Conservation (phyloP, 768 basidiomycete genomes). For the Lactarius tabidus region DNA sequence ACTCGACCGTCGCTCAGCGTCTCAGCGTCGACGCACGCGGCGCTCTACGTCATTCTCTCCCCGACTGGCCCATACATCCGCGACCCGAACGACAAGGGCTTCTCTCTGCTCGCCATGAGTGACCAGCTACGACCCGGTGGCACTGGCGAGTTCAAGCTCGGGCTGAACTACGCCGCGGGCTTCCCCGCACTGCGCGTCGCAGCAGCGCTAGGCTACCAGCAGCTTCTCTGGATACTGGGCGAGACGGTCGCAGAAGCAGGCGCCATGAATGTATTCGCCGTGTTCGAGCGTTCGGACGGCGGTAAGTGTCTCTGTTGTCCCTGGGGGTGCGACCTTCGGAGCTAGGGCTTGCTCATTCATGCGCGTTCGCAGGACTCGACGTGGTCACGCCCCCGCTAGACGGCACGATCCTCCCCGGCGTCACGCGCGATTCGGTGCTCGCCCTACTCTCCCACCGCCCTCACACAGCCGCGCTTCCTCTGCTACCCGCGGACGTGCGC, state of each 20-base stretch:
- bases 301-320: slow-evolving; percentile 24
- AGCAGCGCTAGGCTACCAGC: slow-evolving; percentile 43
- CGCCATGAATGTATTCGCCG: slow-evolving; percentile 50
- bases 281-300: slow-evolving; percentile 41
- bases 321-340: background rate
- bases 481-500: slow-evolving; percentile 42
- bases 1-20: slow-evolving; percentile 55
- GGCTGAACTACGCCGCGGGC: slow-evolving; percentile 35
- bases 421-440: slow-evolving; percentile 85
- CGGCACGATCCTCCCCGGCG: slow-evolving; percentile 89
- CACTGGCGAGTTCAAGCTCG: slow-evolving; percentile 48
- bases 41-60: slow-evolving; percentile 80
- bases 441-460: slow-evolving; percentile 62
- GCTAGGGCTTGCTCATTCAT: background rate
- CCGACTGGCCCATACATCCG: slow-evolving; percentile 54
- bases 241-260: slow-evolving; percentile 37
- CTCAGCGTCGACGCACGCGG: slow-evolving; percentile 69
- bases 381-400: slow-evolving; percentile 86
- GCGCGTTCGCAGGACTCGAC: slow-evolving; percentile 51
- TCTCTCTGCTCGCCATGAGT: slow-evolving; percentile 44
- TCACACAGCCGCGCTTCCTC: slow-evolving; percentile 36
- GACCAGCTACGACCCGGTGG: slow-evolving; percentile 48
- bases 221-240: slow-evolving; percentile 49
- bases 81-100: slow-evolving; percentile 6
- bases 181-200: slow-evolving; percentile 44